phyloP scores from a whole-genome alignment of 768 basidiomycete species.

The Cyclocybe aegerita region DNA sequence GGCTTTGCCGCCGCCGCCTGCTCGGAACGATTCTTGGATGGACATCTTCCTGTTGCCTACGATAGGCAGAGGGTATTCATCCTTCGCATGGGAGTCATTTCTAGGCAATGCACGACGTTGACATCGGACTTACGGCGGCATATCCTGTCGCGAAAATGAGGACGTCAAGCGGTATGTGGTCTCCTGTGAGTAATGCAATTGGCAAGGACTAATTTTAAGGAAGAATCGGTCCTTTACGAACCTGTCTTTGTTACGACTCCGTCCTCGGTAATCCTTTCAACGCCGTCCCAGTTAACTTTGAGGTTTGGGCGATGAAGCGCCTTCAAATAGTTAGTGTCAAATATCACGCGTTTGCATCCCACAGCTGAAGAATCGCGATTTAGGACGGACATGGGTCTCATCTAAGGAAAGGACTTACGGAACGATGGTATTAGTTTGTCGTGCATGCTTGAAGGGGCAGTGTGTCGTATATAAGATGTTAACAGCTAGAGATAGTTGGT shows the following conservation, averaged over 20 bases:
- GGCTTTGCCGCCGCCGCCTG: conserved; percentile 37
- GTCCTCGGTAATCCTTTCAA: conserved; percentile 36
- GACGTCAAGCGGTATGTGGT: conserved; percentile 33
- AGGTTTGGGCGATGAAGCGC: conserved; percentile 47
- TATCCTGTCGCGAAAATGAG: conserved; percentile 42
- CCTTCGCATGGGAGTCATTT: conserved; percentile 16
- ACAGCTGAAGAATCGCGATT: conserved; percentile 27
- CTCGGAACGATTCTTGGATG: conserved; percentile 38
- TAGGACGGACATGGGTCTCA: neutral
- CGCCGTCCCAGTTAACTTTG: conserved; percentile 38
- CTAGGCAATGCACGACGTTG: neutral
- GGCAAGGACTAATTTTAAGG: neutral
- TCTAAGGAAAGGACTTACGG: conserved; percentile 27
- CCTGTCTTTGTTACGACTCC: conserved; percentile 44
- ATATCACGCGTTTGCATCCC: conserved; percentile 55
- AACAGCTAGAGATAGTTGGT: conserved; percentile 11
- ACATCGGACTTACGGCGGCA: conserved; percentile 9
- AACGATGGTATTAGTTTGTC: conserved; percentile 47
- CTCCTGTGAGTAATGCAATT: conserved; percentile 20
- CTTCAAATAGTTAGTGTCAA: conserved; percentile 46
- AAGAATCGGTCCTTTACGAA: neutral
- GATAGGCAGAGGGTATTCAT: conserved; percentile 31
- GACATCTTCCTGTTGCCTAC: conserved; percentile 26
- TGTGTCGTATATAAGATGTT: conserved; percentile 33
- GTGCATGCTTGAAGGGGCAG: conserved; percentile 43